Evolutionary conservation across 2,329 filamentous ascomycete species (phyloP), one percentile per base, ranked within the genome.

Genomic region (Fusarium ramigenum): DNA sequence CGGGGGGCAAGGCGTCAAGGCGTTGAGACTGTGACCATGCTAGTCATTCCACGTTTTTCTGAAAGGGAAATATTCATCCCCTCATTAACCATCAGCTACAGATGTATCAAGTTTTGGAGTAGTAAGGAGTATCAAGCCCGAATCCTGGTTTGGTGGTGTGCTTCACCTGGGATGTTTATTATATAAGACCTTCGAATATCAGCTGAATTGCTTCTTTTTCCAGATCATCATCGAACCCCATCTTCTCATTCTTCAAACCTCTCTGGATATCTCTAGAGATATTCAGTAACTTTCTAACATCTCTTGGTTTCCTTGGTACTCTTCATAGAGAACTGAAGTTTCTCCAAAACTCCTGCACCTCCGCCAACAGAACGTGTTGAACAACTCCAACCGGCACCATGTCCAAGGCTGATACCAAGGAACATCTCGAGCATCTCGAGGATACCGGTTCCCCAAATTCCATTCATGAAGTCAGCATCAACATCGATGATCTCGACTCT

Each of bases 401-500:
- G 74, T 65, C 70, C 21, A 69, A 76, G 63, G 47, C 57, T 5
- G 72, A 76, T 49, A 52, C 63, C 25, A 76, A 77, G 28, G 65
- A 75, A 36, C 66, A 54, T 15, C 68, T 70, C 59, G 63, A 77
- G 39, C 75, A 77, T 43, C 53, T 77, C 47, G 75, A 77, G 59
- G 44, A 75, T 42, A 50, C 50, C 9, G 52, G 63, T 28, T 68
- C 63, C n/a, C 62, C 54, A 39, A 60, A 56, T 39, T 77, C 73
- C 14, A 52, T 62, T 43, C 66, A 73, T 8, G 72, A 75, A 23
- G 18, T 64, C 62, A 74, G 70, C 60, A 23, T 67, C 58, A 74
- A 71, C 58, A 60, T 78, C 14, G 74, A 77, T 1, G 74, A 75
- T n/a, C 73, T 77, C 32, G 76, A 78, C 37, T 73, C 66, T 25